These are phyloP conservation scores for Apiotrichum gracile DNA, from an alignment of 1,284 basidiomycete genomes.

Conservation along the genomic window DNA sequence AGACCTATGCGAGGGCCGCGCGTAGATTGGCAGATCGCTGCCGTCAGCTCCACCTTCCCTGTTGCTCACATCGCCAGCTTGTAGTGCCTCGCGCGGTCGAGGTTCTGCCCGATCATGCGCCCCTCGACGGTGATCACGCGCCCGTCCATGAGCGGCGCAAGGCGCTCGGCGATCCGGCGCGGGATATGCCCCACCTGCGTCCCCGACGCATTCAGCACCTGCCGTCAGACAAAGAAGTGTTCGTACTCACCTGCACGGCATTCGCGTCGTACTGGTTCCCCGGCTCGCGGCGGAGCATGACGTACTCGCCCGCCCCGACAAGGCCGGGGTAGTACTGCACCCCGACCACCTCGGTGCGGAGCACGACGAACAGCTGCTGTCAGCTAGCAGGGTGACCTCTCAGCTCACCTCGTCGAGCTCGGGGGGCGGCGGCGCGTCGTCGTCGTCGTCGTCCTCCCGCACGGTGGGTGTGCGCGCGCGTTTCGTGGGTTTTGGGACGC, in stretches of 20 bases:
- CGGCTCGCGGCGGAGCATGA: conserved; percentile 65
- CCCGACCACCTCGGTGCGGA: conserved; percentile 65
- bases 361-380: conserved; percentile 60
- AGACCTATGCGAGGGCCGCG: conserved; percentile 52
- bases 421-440: conserved; percentile 3
- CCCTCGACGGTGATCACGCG: conserved; percentile 64
- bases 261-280: conserved; percentile 62
- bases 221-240: conserved; percentile 50
- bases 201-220: conserved; percentile 67
- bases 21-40: conserved; percentile 61
- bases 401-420: conserved; percentile 29
- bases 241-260: conserved; percentile 25
- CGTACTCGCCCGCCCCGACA: conserved; percentile 70
- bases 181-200: conserved; percentile 75
- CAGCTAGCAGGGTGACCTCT: not conserved
- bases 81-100: conserved; percentile 47
- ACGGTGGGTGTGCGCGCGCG: not conserved
- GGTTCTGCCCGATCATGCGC: conserved; percentile 49
- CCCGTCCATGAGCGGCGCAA: conserved; percentile 66
- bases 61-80: conserved; percentile 56
- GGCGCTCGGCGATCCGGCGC: conserved; percentile 53
- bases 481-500: not conserved
- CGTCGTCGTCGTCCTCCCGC: conserved; percentile 10
- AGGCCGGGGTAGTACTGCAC: conserved; percentile 76
- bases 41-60: not conserved